phyloP scores from a whole-genome alignment of 345 rosid species.

The Melaleuca alternifolia region DNA sequence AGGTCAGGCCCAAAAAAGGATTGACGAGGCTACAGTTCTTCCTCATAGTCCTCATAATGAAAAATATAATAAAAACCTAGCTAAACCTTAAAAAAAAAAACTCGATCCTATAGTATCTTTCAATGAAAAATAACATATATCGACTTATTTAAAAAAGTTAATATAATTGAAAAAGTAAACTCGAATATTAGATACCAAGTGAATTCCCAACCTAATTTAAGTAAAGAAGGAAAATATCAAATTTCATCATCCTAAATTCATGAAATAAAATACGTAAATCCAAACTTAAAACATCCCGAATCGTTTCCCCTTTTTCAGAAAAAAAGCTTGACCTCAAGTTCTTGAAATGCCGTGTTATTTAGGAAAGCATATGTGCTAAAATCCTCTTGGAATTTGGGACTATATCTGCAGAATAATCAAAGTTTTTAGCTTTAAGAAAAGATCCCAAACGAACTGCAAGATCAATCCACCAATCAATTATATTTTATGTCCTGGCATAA shows the following conservation, averaged over 20 bases:
- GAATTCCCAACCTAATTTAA: not conserved
- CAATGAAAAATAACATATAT: too few relatives aligned
- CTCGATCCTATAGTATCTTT: not conserved
- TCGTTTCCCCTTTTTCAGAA: not conserved
- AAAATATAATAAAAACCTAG: too few relatives aligned
- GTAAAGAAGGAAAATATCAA: not conserved
- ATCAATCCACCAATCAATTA: not conserved
- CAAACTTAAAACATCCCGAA: not conserved
- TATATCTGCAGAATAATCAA: not conserved
- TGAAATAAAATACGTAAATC: too few relatives aligned
- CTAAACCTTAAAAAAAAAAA: not conserved
- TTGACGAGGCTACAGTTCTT: slow-evolving; percentile 42
- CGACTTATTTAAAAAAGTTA: not conserved
- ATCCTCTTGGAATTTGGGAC: not conserved
- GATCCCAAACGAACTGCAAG: not conserved
- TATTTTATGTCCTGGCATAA: too few relatives aligned
- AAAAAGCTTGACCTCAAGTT: not conserved
- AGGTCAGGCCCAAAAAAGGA: slow-evolving; percentile 30
- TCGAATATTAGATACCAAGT: fast-evolving
- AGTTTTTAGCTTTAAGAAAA: not conserved
- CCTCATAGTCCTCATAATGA: slow-evolving; percentile 17
- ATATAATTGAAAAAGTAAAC: not conserved
- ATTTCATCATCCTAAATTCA: not conserved
- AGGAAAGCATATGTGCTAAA: not conserved
- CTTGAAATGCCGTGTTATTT: not conserved